Evolutionary conservation across 495 filamentous ascomycete genomes (phyloP).

Genomic region (Darksidea phi): DNA sequence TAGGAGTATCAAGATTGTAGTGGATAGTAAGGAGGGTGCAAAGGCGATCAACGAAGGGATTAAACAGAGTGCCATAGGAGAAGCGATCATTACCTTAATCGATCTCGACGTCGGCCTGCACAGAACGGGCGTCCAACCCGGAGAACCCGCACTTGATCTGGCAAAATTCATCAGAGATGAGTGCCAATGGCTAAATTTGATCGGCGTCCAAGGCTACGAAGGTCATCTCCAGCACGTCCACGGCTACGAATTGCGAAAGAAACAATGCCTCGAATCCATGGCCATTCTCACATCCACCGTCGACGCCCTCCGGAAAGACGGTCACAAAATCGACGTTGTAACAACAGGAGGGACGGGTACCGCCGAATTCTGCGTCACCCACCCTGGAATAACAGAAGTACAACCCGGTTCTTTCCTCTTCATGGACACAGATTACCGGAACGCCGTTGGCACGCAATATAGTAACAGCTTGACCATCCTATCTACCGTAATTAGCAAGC

Average conservation of each 20-base stretch:
- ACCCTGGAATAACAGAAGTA: constrained; percentile 40
- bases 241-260: constrained; percentile 32
- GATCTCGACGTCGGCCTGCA: constrained; percentile 42
- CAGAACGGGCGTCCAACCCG: constrained; percentile 39
- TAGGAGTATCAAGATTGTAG: constrained; percentile 35
- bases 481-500: constrained; percentile 30
- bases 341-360: constrained; percentile 43
- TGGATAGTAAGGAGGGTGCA: constrained; percentile 39
- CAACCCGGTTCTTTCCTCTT: constrained; percentile 45
- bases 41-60: constrained; percentile 38
- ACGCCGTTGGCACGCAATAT: constrained; percentile 38
- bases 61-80: constrained; percentile 22
- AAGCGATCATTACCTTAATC: constrained; percentile 34
- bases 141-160: constrained; percentile 26
- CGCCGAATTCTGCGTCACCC: constrained; percentile 43
- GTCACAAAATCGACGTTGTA: constrained; percentile 38
- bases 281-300: constrained; percentile 36
- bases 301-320: constrained; percentile 33
- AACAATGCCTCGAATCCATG: constrained; percentile 39
- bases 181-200: constrained; percentile 22
- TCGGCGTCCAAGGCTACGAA: constrained; percentile 38
- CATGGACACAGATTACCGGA: constrained; percentile 44
- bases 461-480: constrained; percentile 36
- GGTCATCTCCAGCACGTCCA: constrained; percentile 44
- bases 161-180: constrained; percentile 8